Evolutionary conservation across 2,329 filamentous ascomycete species (phyloP), one percentile per base, ranked within the genome.

Genomic region (Endoconidiophora laricicola): DNA sequence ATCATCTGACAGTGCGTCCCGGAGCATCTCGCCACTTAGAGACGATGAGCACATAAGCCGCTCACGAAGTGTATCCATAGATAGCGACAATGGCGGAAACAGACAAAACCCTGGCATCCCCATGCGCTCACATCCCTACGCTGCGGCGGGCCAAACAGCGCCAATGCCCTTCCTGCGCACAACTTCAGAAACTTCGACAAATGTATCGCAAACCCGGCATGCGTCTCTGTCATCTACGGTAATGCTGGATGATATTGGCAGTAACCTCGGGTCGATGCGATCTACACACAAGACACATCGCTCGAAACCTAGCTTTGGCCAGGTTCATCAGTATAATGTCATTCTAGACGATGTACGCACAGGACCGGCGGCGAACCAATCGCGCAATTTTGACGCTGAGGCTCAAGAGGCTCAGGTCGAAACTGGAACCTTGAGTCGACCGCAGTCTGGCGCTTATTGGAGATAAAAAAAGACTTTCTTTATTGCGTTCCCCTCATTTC

Each of bases 321-420:
- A 68, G 49, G 78, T 81, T 20, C 66, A 71, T 52, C 73, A 78
- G 33, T 74, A 77, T 50, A 74, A 65, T 52, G 71, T 78, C 33
- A 42, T 48, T 16, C 14, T 51, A n/a, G 49, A 51, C 22, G 44
- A 47, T 18, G 49, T 51, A 12, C 44, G 44, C 22, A 47, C 38
- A 20, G 46, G 44, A 29, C 23, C 37, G 16, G 37, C 49, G 4
- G 26, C 44, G 39, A 44, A 40, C 6, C 44, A 46, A 36, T 44
- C 29, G 26, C 23, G 39, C 14, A 40, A 40, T 14, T 39, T 51
- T 12, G 49, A 51, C 44, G 44, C 41, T 5, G 49, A 51, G 26
- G 49, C 44, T 20, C 49, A 51, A n/a, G 43, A 51, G 36, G 49
- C 41, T 14, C 43, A 51, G 39, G 39, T 51, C 22, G 44, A 51